Base-by-base conservation (phyloP, 106 monocot genomes). In the Amphibolis antarctica region DNA sequence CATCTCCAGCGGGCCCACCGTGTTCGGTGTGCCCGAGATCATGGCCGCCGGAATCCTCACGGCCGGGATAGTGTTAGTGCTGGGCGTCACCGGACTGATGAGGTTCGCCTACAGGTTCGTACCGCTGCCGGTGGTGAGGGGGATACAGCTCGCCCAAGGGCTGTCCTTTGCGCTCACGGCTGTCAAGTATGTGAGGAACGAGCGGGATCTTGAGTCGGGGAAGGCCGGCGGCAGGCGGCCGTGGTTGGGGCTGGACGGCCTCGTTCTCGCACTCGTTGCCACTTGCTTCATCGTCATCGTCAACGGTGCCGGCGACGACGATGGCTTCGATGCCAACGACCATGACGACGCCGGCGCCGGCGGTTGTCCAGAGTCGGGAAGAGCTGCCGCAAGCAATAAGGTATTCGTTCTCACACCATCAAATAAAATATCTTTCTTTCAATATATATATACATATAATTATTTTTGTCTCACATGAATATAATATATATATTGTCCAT, bases 41-140 rank as follows among this genome's bases (percentile, higher is more conserved):
- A 87, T 87, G 86, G 84, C 90, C 21, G 96, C 96, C 20, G 96
- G 96, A 4, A 76, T 98, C 68, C 69, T 69, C 56, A 77, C 81
- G 13, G 71, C 90, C 42, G 73, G 73, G 28, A 59, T 77, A 29
- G 79, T 98, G 48, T 60, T 98, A 61, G 3, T 87, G 65, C 90
- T 98, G 26, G 90, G 86, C 28, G 70, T 69, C 66, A 80, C 89
- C 43, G 90, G 96, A 1, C 86, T 96, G 73, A 90, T 96, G 90
- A 69, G 81, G 19, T 11, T 66, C 61, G 63, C 75, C 47, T 96
- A 96, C 78, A 74, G 80, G 53, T 13, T 82, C 74, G 73, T 98
- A 43, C 96, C 96, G 12, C 70, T 98, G 28, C 84, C 96, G 19
- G 96, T 98, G 36, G 96, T 98, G 46, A 84, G 96, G 31, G 96